Evolutionary conservation across 441 rosid genomes (phyloP).

Genomic region (Mallotus japonicus): DNA sequence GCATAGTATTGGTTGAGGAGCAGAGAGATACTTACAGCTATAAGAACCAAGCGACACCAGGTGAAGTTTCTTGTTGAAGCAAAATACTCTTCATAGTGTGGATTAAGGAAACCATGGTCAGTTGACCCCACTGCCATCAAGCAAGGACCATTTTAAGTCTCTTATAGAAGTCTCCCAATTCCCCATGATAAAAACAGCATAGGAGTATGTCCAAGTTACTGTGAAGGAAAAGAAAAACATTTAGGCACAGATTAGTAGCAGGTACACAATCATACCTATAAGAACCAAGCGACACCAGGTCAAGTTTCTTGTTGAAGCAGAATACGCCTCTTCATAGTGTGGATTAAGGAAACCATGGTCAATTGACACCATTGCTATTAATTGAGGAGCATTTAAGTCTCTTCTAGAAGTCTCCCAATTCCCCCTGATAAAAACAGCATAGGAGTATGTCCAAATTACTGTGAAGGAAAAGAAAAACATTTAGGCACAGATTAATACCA

Average conservation of each 20-base stretch:
- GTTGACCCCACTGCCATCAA: conserved; percentile 73
- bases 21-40: conserved; percentile 45
- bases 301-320: conserved; percentile 56
- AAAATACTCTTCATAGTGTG: conserved; percentile 44
- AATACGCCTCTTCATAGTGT: conserved; percentile 44
- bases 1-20: not conserved
- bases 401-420: conserved; percentile 75
- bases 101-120: conserved; percentile 42
- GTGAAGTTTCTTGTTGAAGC: conserved; percentile 56
- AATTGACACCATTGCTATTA: conserved; percentile 73
- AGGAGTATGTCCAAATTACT: not conserved
- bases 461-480: not conserved
- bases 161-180: conserved; percentile 74
- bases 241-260: not conserved
- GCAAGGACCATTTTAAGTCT: conserved; percentile 46
- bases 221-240: not conserved
- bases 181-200: conserved; percentile 40
- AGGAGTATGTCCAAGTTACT: not conserved
- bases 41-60: conserved; percentile 61
- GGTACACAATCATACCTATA: conserved; percentile 41
- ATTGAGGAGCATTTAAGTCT: conserved; percentile 45
- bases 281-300: conserved; percentile 63
- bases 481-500: not conserved
- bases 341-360: conserved; percentile 45
- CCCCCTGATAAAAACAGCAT: conserved; percentile 41